Conservation (phyloP, 306 rosid genomes). For the Dalbergia oliveri region DNA sequence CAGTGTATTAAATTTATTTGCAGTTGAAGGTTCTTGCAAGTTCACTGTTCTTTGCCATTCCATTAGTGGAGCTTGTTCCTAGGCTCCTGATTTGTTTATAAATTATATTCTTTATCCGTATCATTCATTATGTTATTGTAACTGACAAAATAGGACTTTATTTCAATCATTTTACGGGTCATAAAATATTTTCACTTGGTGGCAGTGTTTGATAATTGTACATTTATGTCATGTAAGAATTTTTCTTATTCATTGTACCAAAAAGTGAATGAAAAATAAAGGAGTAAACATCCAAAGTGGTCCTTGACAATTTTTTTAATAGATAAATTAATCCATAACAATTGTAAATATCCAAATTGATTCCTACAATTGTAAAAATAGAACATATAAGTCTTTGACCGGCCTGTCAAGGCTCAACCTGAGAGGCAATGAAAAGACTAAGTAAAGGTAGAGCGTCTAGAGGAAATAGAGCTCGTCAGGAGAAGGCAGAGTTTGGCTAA, state of each 20-base stretch:
- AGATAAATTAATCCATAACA: too few species aligned
- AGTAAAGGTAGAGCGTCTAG: too few species aligned
- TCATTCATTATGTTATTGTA: slow-evolving; percentile 34
- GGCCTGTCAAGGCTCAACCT: too few species aligned
- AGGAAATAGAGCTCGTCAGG: too few species aligned
- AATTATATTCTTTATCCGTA: slow-evolving; percentile 13
- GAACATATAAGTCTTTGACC: too few species aligned
- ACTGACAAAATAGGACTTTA: slow-evolving; percentile 11
- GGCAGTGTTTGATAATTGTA: slow-evolving; percentile 10
- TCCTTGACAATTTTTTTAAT: too few species aligned
- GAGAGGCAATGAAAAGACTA: too few species aligned
- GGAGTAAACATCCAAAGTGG: too few species aligned
- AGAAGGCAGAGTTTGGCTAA: too few species aligned
- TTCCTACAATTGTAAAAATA: too few species aligned
- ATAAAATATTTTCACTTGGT: not conserved
- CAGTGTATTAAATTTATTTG: slow-evolving; percentile 28
- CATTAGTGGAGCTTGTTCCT: slow-evolving; percentile 29
- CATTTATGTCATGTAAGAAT: slow-evolving; percentile 23
- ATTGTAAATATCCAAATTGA: too few species aligned
- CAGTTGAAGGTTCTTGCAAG: slow-evolving; percentile 25
- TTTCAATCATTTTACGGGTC: slow-evolving; percentile 15
- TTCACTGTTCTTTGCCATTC: slow-evolving; percentile 47
- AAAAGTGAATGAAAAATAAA: not conserved
- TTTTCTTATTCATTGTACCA: slow-evolving; percentile 23
- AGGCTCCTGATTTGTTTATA: slow-evolving; percentile 33